phyloP scores from a whole-genome alignment of 2,329 filamentous ascomycete species.

The Aspergillus glaucus region DNA sequence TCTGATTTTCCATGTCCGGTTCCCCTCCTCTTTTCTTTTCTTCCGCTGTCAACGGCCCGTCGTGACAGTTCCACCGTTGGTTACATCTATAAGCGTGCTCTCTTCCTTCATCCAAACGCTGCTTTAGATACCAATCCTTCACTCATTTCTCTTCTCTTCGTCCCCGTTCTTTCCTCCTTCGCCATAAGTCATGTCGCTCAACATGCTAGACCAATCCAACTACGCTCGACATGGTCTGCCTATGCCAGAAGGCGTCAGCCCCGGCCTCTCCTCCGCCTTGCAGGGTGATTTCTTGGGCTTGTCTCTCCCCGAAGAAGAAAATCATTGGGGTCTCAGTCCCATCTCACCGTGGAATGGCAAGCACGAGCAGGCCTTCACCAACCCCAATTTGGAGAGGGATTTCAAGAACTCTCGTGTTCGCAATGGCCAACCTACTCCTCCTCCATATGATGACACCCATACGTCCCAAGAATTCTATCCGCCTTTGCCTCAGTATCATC shows the following conservation, averaged over 20 bases:
- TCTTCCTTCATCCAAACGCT: not conserved
- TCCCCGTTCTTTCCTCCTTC: constrained; percentile 1
- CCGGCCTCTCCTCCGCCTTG: constrained; percentile 11
- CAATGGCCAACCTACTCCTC: constrained; percentile 34
- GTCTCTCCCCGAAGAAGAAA: constrained; percentile 24
- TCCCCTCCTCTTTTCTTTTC: not conserved
- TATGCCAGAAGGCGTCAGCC: constrained; percentile 9
- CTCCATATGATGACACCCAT: constrained; percentile 24
- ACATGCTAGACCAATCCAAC: constrained; percentile 15
- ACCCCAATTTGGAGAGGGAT: constrained; percentile 22
- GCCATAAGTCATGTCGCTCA: constrained; percentile 14
- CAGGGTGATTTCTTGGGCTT: constrained; percentile 23
- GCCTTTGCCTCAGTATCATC: constrained; percentile 5
- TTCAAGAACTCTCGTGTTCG: constrained; percentile 31
- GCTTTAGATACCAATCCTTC: not conserved
- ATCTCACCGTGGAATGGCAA: constrained; percentile 25
- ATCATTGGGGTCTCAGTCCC: constrained; percentile 26
- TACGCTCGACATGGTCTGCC: constrained; percentile 10
- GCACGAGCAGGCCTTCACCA: constrained; percentile 19
- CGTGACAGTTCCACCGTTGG: too few relatives aligned
- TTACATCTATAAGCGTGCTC: not conserved
- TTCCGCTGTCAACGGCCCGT: too few relatives aligned
- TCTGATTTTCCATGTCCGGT: not conserved
- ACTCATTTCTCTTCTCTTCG: not conserved
- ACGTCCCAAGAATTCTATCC: constrained; percentile 1